These are phyloP conservation scores for Pseudozyma flocculosa DNA, from an alignment of 1,284 basidiomycete genomes.

Conservation along the genomic window DNA sequence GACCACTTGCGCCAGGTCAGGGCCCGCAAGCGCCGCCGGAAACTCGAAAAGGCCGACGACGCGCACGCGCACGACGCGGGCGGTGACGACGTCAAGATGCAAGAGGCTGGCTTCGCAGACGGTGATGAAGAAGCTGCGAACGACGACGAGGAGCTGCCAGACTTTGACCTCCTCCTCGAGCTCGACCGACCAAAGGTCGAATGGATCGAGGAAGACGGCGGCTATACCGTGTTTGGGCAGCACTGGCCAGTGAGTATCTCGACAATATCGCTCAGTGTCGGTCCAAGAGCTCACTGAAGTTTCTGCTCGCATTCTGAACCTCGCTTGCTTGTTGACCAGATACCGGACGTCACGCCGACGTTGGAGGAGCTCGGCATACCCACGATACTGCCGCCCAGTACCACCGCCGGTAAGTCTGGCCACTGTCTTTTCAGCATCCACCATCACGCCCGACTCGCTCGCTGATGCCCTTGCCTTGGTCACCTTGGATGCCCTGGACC, in stretches of 20 bases:
- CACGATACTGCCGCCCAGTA: slow-evolving; percentile 31
- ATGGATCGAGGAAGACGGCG: slow-evolving; percentile 55
- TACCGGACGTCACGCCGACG: slow-evolving; percentile 43
- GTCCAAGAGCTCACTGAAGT: too few relatives aligned
- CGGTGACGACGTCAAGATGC: background rate
- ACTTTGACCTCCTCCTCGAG: slow-evolving; percentile 37
- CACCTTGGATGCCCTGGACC: too few relatives aligned
- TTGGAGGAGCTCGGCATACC: slow-evolving; percentile 46
- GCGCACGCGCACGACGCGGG: slow-evolving; percentile 4
- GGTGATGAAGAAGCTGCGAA: background rate
- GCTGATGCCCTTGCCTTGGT: too few relatives aligned
- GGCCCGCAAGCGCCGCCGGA: background rate
- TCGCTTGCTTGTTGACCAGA: slow-evolving; percentile 1
- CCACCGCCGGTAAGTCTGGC: background rate
- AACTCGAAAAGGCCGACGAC: background rate
- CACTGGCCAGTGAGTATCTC: slow-evolving; percentile 42
- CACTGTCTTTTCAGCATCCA: background rate
- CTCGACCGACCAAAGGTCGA: slow-evolving; percentile 44
- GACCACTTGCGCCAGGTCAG: background rate
- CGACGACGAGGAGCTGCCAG: slow-evolving; percentile 12
- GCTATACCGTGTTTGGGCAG: slow-evolving; percentile 52
- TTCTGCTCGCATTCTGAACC: too few relatives aligned
- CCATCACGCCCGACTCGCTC: too few relatives aligned
- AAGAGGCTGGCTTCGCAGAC: background rate
- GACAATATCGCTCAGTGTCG: slow-evolving; percentile 2